Percentiles rank a stretch among this genome's conserved stretches.
Conservation (phyloP, 306 rosid genomes). For the Cicer yamashitae region DNA sequence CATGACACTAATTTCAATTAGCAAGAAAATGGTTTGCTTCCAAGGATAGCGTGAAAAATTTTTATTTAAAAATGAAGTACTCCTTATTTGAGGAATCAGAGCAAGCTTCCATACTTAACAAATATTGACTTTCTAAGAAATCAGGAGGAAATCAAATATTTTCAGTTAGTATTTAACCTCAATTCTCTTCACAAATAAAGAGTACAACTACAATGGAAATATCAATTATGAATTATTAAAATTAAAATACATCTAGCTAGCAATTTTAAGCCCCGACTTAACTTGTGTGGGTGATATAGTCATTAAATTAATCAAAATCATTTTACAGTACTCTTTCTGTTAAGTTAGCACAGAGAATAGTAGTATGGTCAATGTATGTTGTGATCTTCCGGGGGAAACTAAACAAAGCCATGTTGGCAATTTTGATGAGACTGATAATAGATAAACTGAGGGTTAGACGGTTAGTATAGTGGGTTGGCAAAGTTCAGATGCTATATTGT, state of each 20-base stretch:
- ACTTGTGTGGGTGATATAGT: too few relatives aligned
- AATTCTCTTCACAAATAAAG: background rate
- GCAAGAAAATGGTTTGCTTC: conserved; percentile 29
- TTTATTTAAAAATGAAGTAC: background rate
- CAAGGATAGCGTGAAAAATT: background rate
- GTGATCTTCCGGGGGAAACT: background rate
- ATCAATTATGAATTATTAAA: too few relatives aligned
- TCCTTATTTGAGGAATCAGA: conserved; percentile 2
- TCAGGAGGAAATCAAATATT: conserved; percentile 2
- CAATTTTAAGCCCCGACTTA: background rate
- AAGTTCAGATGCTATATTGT: conserved; percentile 13
- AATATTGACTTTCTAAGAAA: conserved; percentile 7
- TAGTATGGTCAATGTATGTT: background rate
- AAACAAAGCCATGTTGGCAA: background rate
- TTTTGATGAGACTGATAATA: background rate
- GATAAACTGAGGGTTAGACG: background rate
- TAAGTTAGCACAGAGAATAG: conserved; percentile 18
- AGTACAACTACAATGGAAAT: background rate
- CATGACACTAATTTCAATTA: conserved; percentile 29
- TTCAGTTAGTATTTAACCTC: background rate
- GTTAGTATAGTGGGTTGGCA: background rate
- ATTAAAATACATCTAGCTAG: too few relatives aligned
- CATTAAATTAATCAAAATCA: background rate
- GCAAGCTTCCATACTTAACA: conserved; percentile 22
- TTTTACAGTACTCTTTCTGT: background rate